A percentile compares a stretch with the other conserved stretches of the same genome.
Conservation (phyloP, 305 asterid species). For the Withania somnifera region DNA sequence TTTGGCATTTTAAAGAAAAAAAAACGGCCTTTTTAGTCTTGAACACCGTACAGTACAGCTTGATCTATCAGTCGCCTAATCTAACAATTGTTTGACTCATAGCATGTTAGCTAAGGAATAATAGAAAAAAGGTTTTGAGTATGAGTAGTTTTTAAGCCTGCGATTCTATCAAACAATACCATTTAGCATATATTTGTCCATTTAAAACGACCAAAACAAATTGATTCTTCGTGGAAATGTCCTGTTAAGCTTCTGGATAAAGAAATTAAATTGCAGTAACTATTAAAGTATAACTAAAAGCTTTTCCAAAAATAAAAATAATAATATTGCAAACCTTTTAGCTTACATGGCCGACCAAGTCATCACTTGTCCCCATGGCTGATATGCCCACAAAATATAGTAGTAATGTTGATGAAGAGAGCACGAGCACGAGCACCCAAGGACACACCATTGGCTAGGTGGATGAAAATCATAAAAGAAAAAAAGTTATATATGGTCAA, state of each 20-base stretch:
- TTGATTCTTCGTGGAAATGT: neutral
- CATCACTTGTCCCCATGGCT: conserved; percentile 10
- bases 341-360: conserved; percentile 30
- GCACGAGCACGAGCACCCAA: too few relatives aligned
- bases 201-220: neutral
- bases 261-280: neutral
- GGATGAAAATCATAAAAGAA: too few relatives aligned
- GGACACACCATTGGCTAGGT: too few relatives aligned
- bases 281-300: neutral
- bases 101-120: neutral
- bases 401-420: too few relatives aligned
- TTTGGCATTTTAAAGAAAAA: too few relatives aligned
- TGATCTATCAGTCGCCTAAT: neutral
- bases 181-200: neutral
- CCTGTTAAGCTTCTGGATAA: neutral
- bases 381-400: conserved; percentile 20
- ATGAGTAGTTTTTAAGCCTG: too few relatives aligned
- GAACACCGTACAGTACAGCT: neutral
- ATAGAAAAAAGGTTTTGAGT: too few relatives aligned
- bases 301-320: neutral
- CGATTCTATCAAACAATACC: neutral
- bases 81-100: neutral
- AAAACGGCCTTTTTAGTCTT: too few relatives aligned
- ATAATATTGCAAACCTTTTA: neutral
- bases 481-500: too few relatives aligned